Evolutionary conservation across 2,329 filamentous ascomycete species (phyloP).

Genomic region (Pseudocercospora vitis): DNA sequence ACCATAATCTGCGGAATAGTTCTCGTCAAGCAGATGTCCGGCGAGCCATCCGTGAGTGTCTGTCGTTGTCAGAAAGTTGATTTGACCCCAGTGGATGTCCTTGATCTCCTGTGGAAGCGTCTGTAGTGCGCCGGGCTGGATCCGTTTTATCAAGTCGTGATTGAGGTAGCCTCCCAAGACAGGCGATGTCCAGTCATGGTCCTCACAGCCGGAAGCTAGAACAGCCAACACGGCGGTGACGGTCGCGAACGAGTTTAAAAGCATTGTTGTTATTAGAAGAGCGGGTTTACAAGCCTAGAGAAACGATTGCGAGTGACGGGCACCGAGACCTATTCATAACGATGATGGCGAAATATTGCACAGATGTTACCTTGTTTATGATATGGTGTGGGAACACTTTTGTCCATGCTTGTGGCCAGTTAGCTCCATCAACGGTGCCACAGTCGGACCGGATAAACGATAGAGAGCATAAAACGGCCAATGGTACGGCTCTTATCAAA

Average conservation of each 20-base stretch:
- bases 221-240: conserved; percentile 16
- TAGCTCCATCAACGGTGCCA: background rate
- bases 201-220: conserved; percentile 20
- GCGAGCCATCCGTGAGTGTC: conserved; percentile 62
- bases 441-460: background rate
- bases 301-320: background rate
- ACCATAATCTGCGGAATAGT: conserved; percentile 66
- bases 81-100: conserved; percentile 27
- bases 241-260: conserved; percentile 10
- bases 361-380: background rate
- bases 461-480: background rate
- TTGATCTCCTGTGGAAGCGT: conserved; percentile 28
- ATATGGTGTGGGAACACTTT: background rate
- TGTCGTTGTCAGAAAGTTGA: conserved; percentile 47
- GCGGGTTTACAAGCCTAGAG: too few relatives aligned
- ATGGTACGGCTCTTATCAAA: background rate
- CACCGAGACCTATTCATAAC: too few relatives aligned
- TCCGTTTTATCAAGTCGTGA: conserved; percentile 24
- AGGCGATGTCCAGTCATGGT: conserved; percentile 27
- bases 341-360: too few relatives aligned
- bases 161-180: conserved; percentile 21
- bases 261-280: too few relatives aligned
- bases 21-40: conserved; percentile 56
- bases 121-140: conserved; percentile 21
- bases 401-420: background rate